phyloP scores from a whole-genome alignment of 495 filamentous ascomycete genomes.

The Penicillium malachiteum region DNA sequence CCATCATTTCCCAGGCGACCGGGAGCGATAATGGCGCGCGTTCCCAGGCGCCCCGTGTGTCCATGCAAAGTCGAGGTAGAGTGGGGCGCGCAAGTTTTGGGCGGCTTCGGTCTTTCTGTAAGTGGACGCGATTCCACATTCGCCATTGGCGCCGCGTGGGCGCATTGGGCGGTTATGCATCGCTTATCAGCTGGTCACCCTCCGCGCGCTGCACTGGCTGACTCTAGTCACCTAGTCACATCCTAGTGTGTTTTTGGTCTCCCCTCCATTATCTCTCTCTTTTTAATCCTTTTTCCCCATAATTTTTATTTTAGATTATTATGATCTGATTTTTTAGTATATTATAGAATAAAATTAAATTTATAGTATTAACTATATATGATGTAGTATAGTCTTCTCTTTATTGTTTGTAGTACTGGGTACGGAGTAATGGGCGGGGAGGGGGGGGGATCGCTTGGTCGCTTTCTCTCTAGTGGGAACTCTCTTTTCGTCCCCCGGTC shows the following conservation, averaged over 20 bases:
- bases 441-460: not conserved
- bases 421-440: not conserved
- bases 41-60: conserved; percentile 20
- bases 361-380: not conserved
- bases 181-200: conserved; percentile 19
- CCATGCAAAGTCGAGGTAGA: not conserved
- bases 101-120: not conserved
- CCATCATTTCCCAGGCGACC: conserved; percentile 20
- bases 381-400: not conserved
- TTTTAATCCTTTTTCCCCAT: not conserved
- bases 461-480: conserved; percentile 1
- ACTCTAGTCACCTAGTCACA: not conserved
- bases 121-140: conserved; percentile 10
- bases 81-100: conserved; percentile 10
- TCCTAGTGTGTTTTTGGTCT: not conserved
- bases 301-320: not conserved
- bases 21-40: conserved; percentile 30
- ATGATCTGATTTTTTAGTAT: too few relatives aligned
- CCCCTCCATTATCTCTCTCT: not conserved
- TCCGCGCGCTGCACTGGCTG: not conserved
- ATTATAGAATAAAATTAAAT: too few relatives aligned
- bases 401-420: too few relatives aligned
- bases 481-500: not conserved
- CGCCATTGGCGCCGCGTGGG: conserved; percentile 24
- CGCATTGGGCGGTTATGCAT: conserved; percentile 33